Evolutionary conservation across 257 asterid species (phyloP).

Genomic region (Perilla frutescens): DNA sequence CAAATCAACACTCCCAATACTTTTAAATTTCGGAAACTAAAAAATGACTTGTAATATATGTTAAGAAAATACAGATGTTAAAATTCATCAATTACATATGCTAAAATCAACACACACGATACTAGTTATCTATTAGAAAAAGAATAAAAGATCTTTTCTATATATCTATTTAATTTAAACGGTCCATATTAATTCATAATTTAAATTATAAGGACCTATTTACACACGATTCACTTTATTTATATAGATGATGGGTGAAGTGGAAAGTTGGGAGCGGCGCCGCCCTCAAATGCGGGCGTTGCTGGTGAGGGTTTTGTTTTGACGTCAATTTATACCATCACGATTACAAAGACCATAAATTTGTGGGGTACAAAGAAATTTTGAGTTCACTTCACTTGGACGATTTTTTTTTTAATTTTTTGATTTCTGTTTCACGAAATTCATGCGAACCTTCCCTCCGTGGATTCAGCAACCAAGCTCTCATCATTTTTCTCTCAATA

Average conservation of each 20-base stretch:
- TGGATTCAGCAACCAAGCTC: not conserved
- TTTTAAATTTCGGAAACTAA: too few species aligned
- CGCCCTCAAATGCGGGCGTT: constrained; percentile 28
- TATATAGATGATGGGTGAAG: not conserved
- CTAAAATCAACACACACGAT: too few species aligned
- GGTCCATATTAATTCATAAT: too few species aligned
- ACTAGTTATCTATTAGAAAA: too few species aligned
- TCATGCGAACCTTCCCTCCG: constrained; percentile 31
- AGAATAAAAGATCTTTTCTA: too few species aligned
- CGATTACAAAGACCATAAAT: constrained; percentile 1
- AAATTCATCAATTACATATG: too few species aligned
- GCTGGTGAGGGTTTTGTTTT: constrained; percentile 12
- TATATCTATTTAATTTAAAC: too few species aligned
- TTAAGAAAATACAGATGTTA: too few species aligned
- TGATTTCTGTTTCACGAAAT: constrained; percentile 9
- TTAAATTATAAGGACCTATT: too few species aligned
- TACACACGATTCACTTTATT: too few species aligned
- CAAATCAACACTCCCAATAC: too few species aligned
- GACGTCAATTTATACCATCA: constrained; percentile 17
- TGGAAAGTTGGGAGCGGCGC: constrained; percentile 35
- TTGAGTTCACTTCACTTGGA: constrained; percentile 40
- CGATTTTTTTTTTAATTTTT: not conserved
- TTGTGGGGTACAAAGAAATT: not conserved
- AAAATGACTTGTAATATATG: too few species aligned
- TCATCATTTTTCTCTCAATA: not conserved